Evolutionary conservation across 2,329 filamentous ascomycete genomes (phyloP), one percentile per base, ranked within the genome.

Genomic region (Pseudocercospora fijiensis): DNA sequence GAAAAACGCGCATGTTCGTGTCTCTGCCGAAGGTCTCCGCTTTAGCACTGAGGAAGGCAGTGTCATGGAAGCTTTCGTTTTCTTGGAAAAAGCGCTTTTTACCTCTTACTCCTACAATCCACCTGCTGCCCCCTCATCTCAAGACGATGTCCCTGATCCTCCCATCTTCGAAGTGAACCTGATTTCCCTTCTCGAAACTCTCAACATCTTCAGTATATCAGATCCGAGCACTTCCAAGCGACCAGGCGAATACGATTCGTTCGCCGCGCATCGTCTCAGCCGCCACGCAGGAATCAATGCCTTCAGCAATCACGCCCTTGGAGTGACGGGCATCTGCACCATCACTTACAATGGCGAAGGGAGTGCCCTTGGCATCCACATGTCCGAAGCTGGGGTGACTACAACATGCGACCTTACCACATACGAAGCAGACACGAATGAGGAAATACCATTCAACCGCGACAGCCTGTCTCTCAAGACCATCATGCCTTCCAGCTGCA

Each of bases 321-420:
- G 92, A 33, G 89, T 96, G 76, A 86, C 90, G 52, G 93, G 93
- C 45, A 90, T 93, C 10, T 98, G 94, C 76, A 90, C 90, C 53
- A 83, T 99, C 41, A 84, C 89, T 56, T 98, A 98, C 75, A 79
- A 83, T 24, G 84, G 87, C 58, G 82, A 87, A 24, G 95, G 95
- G 3, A 87, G 88, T 3, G 89, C 92, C 0, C 87, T 99, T 67
- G 90, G 89, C 74, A 88, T 99, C 68, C 89, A 92, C 33, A 86
- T 98, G 49, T 90, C 94, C 69, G 95, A 98, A 77, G 84, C 88
- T 1, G 90, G 90, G 3, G 89, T 97, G 53, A 93, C 89, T 62
- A 97, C 93, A 0, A 96, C 90, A 8, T 96, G 93, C 77, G 90
- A 95, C 65, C 82, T 99, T 58, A 91, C 89, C 7, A 98, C 95